Evolutionary conservation across 495 filamentous ascomycete genomes (phyloP).

Genomic region (Penicillium lividum): DNA sequence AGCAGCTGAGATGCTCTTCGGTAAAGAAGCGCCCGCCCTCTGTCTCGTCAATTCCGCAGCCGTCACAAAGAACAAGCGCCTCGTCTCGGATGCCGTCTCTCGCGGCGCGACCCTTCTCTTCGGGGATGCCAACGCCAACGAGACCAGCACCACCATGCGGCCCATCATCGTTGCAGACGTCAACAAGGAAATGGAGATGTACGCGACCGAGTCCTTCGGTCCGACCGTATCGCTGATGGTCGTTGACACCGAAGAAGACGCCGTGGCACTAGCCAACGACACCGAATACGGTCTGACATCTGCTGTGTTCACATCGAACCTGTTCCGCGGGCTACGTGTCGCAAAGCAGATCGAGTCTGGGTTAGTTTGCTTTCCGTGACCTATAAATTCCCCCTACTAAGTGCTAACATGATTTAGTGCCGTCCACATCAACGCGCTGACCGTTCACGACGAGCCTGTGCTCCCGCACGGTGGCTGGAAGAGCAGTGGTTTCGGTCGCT

Average conservation of each 20-base stretch:
- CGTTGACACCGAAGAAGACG: conserved; percentile 51
- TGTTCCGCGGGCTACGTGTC: conserved; percentile 49
- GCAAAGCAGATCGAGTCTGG: conserved; percentile 53
- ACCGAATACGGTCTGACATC: conserved; percentile 53
- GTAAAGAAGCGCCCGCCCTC: conserved; percentile 50
- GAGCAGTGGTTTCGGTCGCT: conserved; percentile 78
- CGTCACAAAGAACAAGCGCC: conserved; percentile 66
- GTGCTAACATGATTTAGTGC: conserved; percentile 39
- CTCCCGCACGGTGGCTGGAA: conserved; percentile 87
- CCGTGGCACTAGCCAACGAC: conserved; percentile 51
- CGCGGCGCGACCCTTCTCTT: conserved; percentile 69
- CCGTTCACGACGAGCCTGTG: conserved; percentile 77
- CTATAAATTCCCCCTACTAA: background rate
- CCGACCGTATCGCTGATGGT: conserved; percentile 64
- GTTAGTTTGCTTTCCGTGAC: conserved; percentile 24
- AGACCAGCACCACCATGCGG: conserved; percentile 59
- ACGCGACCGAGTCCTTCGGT: conserved; percentile 79
- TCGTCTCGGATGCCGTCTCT: conserved; percentile 64
- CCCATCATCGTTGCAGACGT: conserved; percentile 71
- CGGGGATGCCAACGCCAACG: conserved; percentile 53
- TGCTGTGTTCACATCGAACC: conserved; percentile 49
- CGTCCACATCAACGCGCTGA: conserved; percentile 87
- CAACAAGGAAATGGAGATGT: conserved; percentile 82
- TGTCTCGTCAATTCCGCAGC: conserved; percentile 61
- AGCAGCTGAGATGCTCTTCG: conserved; percentile 48